Percentiles rank a stretch among this genome's conserved stretches.
These are phyloP conservation scores for Coniferiporia sulphurascens DNA, from an alignment of 1,284 basidiomycete species.

Conservation along the genomic window DNA sequence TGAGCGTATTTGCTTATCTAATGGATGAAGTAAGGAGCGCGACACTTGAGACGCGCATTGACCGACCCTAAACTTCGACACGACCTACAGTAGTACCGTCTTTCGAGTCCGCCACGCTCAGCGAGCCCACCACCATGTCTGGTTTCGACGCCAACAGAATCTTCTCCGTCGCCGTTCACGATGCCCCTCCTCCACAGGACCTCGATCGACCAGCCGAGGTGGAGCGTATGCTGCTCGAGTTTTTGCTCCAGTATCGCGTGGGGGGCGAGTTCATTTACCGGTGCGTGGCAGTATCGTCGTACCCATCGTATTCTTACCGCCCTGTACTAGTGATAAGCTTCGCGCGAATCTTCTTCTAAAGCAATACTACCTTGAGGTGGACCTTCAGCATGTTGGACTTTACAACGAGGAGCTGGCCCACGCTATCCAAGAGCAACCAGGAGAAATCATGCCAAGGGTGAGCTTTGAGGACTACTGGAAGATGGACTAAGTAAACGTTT, in stretches of 20 bases:
- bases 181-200: constrained; percentile 44
- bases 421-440: constrained; percentile 83
- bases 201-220: constrained; percentile 74
- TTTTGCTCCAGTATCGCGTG: constrained; percentile 82
- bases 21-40: background rate
- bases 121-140: constrained; percentile 33
- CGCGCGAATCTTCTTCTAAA: constrained; percentile 87
- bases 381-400: constrained; percentile 84
- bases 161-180: constrained; percentile 75
- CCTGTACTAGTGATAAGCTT: constrained; percentile 70
- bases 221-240: constrained; percentile 78
- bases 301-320: constrained; percentile 15
- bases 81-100: background rate
- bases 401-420: constrained; percentile 95
- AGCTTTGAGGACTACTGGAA: constrained; percentile 21
- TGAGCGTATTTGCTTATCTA: background rate
- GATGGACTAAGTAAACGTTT: background rate
- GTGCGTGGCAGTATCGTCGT: constrained; percentile 32
- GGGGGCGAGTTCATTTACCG: constrained; percentile 89
- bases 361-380: constrained; percentile 89
- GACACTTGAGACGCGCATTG: background rate
- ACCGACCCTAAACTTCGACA: constrained; percentile 7
- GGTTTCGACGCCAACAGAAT: constrained; percentile 77
- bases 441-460: constrained; percentile 87
- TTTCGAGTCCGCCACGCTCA: background rate